Evolutionary conservation across 306 rosid species (phyloP), one percentile per base, ranked within the genome.

Genomic region (Sesbania bispinosa): DNA sequence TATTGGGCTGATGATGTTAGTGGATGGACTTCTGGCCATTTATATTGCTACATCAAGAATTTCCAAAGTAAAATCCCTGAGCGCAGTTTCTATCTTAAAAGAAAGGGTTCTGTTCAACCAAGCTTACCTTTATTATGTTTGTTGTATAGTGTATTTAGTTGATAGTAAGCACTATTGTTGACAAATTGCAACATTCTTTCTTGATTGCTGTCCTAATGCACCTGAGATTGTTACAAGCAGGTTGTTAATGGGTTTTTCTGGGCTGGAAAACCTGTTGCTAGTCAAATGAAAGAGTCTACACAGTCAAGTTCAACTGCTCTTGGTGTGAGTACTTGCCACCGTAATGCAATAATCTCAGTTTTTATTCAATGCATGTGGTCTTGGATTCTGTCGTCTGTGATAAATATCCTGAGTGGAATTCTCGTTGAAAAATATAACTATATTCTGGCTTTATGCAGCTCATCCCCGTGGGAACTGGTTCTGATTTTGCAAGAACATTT

Each of bases 221-320:
- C 53, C 36, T 73, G 50, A 29, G 13, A 53, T 76, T 63, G 24
- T 77, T 51, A 46, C 62, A 43, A 42, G 57, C 91, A 94, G 99
- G 99, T 91, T 82, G 95, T 94, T 24, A 94, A 94, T 79, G 99
- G 99, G 62, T 94, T 91, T 83, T 94, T 94, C 77, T 90, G 99
- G 96, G 97, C 78, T 43, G 99, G 96, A 75, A 87, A 94, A 67
- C 88, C 88, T 51, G 91, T 94, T 41, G 48, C 76, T 57, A 87
- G 83, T 83, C 84, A 86, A 16, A 83, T 82, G 70, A 73, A 83
- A 68, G 90, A 83, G 60, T 77, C 75, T 70, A 74, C 80, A 0
- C 79, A n/a, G n/a, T n/a, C n/a, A n/a, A n/a, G 43, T 58, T 83
- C 97, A 83, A 94, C 99, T 60, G 99, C 99, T 60, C 95, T 94